phyloP scores from a whole-genome alignment of 345 rosid species.

The Eucalyptus polybractea region DNA sequence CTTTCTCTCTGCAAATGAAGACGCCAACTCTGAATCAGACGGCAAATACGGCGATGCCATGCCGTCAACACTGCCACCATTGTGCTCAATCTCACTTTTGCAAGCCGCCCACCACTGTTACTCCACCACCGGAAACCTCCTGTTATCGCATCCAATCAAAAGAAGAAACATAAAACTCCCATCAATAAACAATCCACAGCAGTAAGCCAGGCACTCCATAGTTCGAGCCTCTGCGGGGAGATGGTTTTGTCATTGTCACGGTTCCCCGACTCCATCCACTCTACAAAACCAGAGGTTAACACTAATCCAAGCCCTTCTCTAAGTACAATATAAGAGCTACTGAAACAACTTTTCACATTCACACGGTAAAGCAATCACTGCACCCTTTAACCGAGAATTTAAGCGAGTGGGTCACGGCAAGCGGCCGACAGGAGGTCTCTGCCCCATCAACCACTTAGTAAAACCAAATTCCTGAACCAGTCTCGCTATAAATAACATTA shows the following conservation, averaged over 20 bases:
- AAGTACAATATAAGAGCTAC: not conserved
- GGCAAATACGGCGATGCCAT: constrained; percentile 30
- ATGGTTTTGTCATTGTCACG: not conserved
- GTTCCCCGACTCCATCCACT: not conserved
- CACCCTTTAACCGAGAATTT: not conserved
- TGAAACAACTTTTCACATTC: not conserved
- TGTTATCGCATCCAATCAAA: not conserved
- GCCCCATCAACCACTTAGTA: not conserved
- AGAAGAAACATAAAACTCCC: not conserved
- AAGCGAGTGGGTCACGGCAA: not conserved
- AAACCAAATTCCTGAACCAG: not conserved
- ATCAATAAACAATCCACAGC: not conserved
- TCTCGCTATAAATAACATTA: not conserved
- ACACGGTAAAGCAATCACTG: not conserved
- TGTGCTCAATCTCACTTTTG: constrained; percentile 25
- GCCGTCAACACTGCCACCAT: constrained; percentile 7
- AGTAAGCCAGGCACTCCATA: not conserved
- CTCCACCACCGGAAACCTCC: constrained; percentile 92
- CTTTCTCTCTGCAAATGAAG: constrained; percentile 50
- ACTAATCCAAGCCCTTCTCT: not conserved
- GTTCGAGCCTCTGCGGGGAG: not conserved
- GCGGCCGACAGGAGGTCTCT: not conserved
- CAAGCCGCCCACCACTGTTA: constrained; percentile 61
- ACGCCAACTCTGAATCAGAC: constrained; percentile 53
- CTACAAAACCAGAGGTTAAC: not conserved